phyloP scores from a whole-genome alignment of 2,329 filamentous ascomycete genomes.

The Neoarthrinium moseri region DNA sequence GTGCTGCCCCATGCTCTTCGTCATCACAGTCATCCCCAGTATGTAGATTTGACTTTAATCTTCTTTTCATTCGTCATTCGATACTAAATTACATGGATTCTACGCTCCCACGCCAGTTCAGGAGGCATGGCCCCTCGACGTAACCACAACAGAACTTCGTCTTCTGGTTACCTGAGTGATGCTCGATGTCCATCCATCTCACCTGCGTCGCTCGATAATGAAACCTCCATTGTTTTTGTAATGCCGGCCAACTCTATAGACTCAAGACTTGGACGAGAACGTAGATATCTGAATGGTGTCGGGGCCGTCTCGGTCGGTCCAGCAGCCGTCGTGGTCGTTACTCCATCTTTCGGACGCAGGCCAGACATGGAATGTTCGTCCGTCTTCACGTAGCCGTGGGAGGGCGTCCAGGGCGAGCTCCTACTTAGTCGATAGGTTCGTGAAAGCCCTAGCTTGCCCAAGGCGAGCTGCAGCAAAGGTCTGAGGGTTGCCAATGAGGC shows the following conservation, averaged over 20 bases:
- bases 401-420: not conserved
- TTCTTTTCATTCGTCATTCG: too few species aligned
- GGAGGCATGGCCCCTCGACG: too few species aligned
- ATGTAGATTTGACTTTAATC: too few species aligned
- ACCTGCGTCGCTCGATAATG: not conserved
- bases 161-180: too few species aligned
- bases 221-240: conserved; percentile 3
- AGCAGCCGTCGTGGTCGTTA: not conserved
- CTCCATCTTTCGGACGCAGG: not conserved
- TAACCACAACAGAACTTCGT: too few species aligned
- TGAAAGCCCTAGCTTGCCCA: not conserved
- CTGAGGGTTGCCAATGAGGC: conserved; percentile 2
- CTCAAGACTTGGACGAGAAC: not conserved
- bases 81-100: too few species aligned
- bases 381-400: conserved; percentile 3
- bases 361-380: conserved; percentile 1
- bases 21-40: too few species aligned
- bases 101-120: too few species aligned
- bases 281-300: not conserved
- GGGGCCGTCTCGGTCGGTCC: not conserved
- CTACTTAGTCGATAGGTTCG: not conserved
- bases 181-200: too few species aligned
- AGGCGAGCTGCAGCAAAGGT: not conserved
- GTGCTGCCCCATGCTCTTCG: too few species aligned
- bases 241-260: not conserved